These are phyloP conservation scores for Cladosporium velox DNA, from an alignment of 2,329 filamentous ascomycete species.

Conservation along the genomic window DNA sequence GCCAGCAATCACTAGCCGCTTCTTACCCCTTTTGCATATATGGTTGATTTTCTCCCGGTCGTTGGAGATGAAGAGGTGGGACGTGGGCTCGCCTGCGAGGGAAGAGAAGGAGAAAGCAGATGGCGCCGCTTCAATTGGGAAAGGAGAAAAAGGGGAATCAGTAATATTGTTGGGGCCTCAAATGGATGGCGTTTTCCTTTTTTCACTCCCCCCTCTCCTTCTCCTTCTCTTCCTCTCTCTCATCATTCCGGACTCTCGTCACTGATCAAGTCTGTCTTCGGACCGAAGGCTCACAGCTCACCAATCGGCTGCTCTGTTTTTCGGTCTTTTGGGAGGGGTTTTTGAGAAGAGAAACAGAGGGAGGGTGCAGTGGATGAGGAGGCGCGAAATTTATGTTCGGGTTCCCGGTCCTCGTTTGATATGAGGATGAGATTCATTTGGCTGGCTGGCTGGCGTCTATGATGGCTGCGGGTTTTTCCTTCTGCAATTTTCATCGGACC, in stretches of 20 bases:
- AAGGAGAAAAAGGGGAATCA: background rate
- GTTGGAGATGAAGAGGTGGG: background rate
- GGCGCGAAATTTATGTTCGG: too few species aligned
- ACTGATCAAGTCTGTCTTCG: background rate
- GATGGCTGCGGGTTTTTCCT: background rate
- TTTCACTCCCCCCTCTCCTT: background rate
- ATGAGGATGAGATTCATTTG: too few species aligned
- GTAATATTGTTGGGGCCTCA: background rate
- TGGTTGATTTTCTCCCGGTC: background rate
- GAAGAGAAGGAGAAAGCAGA: background rate
- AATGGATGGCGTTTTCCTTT: background rate
- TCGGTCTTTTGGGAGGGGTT: too few species aligned
- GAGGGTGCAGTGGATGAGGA: too few species aligned
- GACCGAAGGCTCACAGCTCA: background rate
- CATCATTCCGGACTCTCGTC: background rate
- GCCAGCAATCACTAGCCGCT: conserved; percentile 10
- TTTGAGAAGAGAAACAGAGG: too few species aligned
- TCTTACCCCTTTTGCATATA: conserved; percentile 12
- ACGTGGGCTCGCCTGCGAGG: background rate
- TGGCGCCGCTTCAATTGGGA: background rate
- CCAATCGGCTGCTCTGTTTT: too few species aligned
- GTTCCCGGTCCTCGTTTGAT: too few species aligned
- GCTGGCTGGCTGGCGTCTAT: background rate
- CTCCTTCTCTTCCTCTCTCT: background rate
- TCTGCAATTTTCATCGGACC: background rate